phyloP scores from a whole-genome alignment of 371 early-diverging fungal genomes.

The Mortierella sp. region DNA sequence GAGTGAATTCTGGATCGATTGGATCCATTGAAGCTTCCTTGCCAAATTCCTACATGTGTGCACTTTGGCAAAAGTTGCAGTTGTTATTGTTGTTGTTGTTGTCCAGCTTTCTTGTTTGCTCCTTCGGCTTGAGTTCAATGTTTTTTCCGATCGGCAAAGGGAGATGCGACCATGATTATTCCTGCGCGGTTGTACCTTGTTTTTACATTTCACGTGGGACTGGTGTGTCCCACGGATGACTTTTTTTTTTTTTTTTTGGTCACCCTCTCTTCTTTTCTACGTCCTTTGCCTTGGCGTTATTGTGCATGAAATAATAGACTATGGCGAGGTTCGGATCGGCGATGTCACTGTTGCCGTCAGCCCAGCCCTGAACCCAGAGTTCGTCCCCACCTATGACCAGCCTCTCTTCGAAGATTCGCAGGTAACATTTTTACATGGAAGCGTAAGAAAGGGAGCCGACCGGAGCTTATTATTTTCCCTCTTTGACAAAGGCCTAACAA shows the following conservation, averaged over 20 bases:
- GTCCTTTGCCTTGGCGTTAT: neutral
- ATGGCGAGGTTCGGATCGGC: constrained; percentile 65
- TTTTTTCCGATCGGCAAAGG: constrained; percentile 5
- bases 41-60: too few species aligned
- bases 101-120: neutral
- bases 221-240: neutral
- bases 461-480: neutral
- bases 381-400: constrained; percentile 73
- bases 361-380: constrained; percentile 71
- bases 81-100: neutral
- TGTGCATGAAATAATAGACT: constrained; percentile 18
- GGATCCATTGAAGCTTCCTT: neutral
- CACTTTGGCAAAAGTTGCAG: neutral
- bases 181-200: neutral
- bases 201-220: constrained; percentile 35
- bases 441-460: neutral
- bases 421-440: constrained; percentile 48
- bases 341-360: constrained; percentile 74
- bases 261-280: neutral
- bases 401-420: constrained; percentile 80
- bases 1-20: neutral
- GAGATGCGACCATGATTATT: neutral
- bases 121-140: neutral
- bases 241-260: constrained; percentile 16
- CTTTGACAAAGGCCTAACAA: neutral